Evolutionary conservation across 2,329 filamentous ascomycete genomes (phyloP), one percentile per base, ranked within the genome.

Genomic region (Colletotrichum costaricense): DNA sequence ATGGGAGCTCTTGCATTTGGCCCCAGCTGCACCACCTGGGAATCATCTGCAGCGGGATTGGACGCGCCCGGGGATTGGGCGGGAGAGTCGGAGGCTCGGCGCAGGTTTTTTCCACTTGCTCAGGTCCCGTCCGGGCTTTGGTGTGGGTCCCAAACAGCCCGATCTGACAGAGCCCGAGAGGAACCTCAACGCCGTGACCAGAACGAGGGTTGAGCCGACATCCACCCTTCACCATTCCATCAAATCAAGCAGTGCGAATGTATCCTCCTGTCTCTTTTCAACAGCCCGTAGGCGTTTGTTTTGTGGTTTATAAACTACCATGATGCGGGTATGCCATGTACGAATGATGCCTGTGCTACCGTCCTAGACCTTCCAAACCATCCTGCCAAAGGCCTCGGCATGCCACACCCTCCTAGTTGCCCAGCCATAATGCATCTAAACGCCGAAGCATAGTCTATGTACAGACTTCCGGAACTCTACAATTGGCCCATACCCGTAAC

Each of bases 401-500:
- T 71, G 63, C 69, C 63, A 49, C 64, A 63, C 4, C 69, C 58
- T 19, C 66, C 65, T 67, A 72, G 42, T 69, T 70, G 56, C 55
- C 70, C 28, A 65, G 55, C 67, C 70, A 49, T 26, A 52, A 56
- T 69, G 55, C 70, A 66, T 64, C 66, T 69, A 63, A 73, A 73
- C 70, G 70, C 70, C 70, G 33, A 66, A 73, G 60, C 42, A 56
- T 38, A 42, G 60, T 70, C 67, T 70, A 73, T 65, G 60, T 73
- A 70, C 67, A 73, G 67, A 73, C 67, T 70, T 62, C 55, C 46
- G 67, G 26, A 65, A 64, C 66, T 73, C 67, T 70, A 73, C 56
- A 64, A 26, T 65, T 70, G 55, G 55, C 60, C 56, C 70, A 65
- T 65, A 65, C 67, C 66, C 46, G 56, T 70, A 70, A 65, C 55